These are phyloP conservation scores for Mycena chlorophos DNA, from an alignment of 768 basidiomycete genomes.

Conservation along the genomic window DNA sequence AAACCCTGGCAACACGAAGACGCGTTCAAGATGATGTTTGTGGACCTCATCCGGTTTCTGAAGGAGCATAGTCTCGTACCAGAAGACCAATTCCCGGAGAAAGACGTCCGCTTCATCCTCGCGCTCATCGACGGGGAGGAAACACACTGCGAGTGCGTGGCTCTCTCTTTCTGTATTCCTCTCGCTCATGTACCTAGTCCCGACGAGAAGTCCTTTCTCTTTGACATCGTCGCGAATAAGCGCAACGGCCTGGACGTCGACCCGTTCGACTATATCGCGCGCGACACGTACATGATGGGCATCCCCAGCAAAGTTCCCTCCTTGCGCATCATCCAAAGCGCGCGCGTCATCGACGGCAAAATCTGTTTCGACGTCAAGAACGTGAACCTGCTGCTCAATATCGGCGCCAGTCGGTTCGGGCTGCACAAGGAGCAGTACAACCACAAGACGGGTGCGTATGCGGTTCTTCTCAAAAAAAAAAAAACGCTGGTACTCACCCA, in stretches of 20 bases:
- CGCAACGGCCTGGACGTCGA: conserved; percentile 85
- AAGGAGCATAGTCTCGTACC: conserved; percentile 49
- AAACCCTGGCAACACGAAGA: conserved; percentile 73
- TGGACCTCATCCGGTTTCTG: conserved; percentile 61
- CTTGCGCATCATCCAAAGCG: conserved; percentile 65
- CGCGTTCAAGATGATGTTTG: conserved; percentile 83
- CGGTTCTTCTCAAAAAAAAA: background rate
- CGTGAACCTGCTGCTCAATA: conserved; percentile 69
- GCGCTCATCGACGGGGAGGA: conserved; percentile 74
- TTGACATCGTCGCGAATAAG: conserved; percentile 83
- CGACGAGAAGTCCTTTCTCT: conserved; percentile 69
- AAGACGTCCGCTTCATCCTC: conserved; percentile 65
- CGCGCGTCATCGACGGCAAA: conserved; percentile 68
- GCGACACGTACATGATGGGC: conserved; percentile 74
- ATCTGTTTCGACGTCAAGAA: conserved; percentile 85
- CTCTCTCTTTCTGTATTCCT: background rate
- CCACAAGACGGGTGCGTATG: conserved; percentile 66
- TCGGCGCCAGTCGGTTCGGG: conserved; percentile 71
- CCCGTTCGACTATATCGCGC: conserved; percentile 82
- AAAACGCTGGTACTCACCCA: background rate
- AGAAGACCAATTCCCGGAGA: conserved; percentile 32
- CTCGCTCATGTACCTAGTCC: conserved; percentile 19
- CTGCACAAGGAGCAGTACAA: conserved; percentile 74
- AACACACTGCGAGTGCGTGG: conserved; percentile 51
- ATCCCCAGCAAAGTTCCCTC: conserved; percentile 55